Conservation (phyloP, 2,329 filamentous ascomycete species). For the Penicillium polonicum region DNA sequence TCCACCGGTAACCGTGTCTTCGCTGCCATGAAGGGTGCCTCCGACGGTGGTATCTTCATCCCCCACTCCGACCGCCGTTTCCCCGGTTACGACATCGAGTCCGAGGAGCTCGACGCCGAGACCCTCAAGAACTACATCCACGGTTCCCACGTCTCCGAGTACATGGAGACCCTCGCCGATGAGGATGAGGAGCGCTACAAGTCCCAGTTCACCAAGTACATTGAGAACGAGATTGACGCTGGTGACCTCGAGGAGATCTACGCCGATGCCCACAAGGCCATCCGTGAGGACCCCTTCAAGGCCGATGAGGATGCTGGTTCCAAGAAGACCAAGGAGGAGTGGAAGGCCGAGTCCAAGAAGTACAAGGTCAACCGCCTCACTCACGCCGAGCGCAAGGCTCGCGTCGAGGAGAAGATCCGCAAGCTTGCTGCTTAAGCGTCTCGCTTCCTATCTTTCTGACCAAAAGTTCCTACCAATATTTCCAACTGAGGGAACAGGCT, state of each 20-base stretch:
- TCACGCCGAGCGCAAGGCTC: constrained; percentile 77
- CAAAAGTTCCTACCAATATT: constrained; percentile 27
- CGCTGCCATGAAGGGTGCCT: constrained; percentile 99
- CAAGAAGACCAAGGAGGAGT: constrained; percentile 97
- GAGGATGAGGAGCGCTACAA: constrained; percentile 99
- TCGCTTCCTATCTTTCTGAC: constrained; percentile 24
- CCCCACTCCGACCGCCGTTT: constrained; percentile 99
- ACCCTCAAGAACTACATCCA: constrained; percentile 99
- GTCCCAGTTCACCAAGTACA: constrained; percentile 96
- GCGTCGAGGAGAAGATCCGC: constrained; percentile 88
- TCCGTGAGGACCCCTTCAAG: constrained; percentile 98
- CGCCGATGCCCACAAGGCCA: constrained; percentile 88
- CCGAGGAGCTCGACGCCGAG: constrained; percentile 96
- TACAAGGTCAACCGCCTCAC: constrained; percentile 74
- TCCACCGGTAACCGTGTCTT: constrained; percentile 99
- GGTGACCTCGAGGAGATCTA: constrained; percentile 97
- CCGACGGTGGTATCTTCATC: constrained; percentile 93
- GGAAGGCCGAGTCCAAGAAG: constrained; percentile 94
- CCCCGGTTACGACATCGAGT: constrained; percentile 96
- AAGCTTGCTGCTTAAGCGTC: constrained; percentile 57
- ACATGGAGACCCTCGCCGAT: constrained; percentile 99
- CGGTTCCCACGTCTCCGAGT: constrained; percentile 97
- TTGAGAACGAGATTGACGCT: constrained; percentile 93
- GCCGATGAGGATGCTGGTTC: constrained; percentile 70
- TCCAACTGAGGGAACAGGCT: constrained; percentile 27